Base-by-base conservation (phyloP, 352 stramenopile genomes). In the Aphanomyces invadans region DNA sequence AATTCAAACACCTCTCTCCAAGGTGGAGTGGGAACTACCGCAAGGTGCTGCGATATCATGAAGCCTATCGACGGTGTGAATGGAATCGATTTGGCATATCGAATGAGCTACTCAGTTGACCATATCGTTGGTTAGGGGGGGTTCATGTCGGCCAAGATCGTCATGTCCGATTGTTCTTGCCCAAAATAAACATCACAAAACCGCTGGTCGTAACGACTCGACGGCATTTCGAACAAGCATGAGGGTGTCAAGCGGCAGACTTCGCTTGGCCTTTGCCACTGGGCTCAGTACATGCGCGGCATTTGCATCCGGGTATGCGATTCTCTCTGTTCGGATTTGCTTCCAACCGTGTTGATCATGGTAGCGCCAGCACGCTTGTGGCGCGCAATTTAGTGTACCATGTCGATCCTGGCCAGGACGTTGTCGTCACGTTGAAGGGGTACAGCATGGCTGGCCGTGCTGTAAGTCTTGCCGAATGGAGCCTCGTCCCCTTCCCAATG, bases 391-490 rank as follows among this genome's bases (percentile, higher is more conserved):
- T 89, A 31, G 76, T 90, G 61, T 88, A 87, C 31, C 84, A 90
- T 54, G 81, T 95, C 2, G 70, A 80, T 19, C 74, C 79, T 31
- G 85, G 79, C 23, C 71, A 79, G 7, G 87, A 97, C 48, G 72
- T 84, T 46, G 80, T 96, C 21, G 71, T 97, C 57, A 78, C 77
- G 60, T 74, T 97, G 46, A 87, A 84, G 65, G 87, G 86, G 39
- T 94, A 91, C 71, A 90, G 87, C 32, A 48, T 57, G 31, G 28
- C 25, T 59, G 60, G 60, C 12, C 38, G n/a, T 32, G 19, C 42
- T 32, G 59, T 65, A 65, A 4, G 52, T 53, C 71, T 73, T 11
- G 69, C 79, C 28, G n/a, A n/a, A n/a, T n/a, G n/a, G n/a, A n/a
- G 78, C 79, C 11, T 9, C 4, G 45, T 1, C 15, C 32, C 32